Evolutionary conservation across 1,139 yeast genomes (phyloP).

Genomic region (Debaryomyces singareniensis): DNA sequence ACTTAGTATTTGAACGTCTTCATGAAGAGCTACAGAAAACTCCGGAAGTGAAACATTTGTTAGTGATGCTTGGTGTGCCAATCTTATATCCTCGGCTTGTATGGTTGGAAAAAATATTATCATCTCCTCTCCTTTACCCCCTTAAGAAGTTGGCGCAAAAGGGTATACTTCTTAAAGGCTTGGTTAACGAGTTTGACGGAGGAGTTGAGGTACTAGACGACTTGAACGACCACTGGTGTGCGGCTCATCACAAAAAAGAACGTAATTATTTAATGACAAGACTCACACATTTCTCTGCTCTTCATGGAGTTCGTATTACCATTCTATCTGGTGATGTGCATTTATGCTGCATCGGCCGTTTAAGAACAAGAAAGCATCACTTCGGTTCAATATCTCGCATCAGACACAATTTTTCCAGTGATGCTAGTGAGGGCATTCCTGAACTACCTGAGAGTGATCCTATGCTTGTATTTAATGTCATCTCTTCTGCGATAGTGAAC

Average conservation of each 20-base stretch:
- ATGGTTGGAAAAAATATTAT: slow-evolving; percentile 74
- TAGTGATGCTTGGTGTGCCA: slow-evolving; percentile 88
- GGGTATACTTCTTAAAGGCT: slow-evolving; percentile 60
- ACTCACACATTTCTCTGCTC: slow-evolving; percentile 58
- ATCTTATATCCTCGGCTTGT: slow-evolving; percentile 90
- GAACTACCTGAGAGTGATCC: slow-evolving; percentile 61
- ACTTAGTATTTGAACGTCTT: slow-evolving; percentile 54
- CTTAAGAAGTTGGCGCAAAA: slow-evolving; percentile 60
- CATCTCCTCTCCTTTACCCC: slow-evolving; percentile 59
- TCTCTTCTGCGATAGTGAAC: slow-evolving; percentile 84
- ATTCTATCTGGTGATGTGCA: slow-evolving; percentile 93
- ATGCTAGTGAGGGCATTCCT: slow-evolving; percentile 33
- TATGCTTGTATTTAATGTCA: slow-evolving; percentile 72
- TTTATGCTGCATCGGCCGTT: slow-evolving; percentile 75
- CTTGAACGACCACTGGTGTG: slow-evolving; percentile 95
- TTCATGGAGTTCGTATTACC: slow-evolving; percentile 65
- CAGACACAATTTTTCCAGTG: slow-evolving; percentile 13
- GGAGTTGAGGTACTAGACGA: slow-evolving; percentile 87
- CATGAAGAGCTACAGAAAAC: slow-evolving; percentile 42
- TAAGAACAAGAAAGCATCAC: slow-evolving; percentile 53
- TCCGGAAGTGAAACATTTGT: slow-evolving; percentile 61
- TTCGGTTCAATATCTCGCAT: slow-evolving; percentile 24
- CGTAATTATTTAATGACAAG: slow-evolving; percentile 56
- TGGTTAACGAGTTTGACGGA: slow-evolving; percentile 89
- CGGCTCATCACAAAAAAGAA: slow-evolving; percentile 73